phyloP scores from a whole-genome alignment of 805 yeast species.

The Blastobotrys americana region DNA sequence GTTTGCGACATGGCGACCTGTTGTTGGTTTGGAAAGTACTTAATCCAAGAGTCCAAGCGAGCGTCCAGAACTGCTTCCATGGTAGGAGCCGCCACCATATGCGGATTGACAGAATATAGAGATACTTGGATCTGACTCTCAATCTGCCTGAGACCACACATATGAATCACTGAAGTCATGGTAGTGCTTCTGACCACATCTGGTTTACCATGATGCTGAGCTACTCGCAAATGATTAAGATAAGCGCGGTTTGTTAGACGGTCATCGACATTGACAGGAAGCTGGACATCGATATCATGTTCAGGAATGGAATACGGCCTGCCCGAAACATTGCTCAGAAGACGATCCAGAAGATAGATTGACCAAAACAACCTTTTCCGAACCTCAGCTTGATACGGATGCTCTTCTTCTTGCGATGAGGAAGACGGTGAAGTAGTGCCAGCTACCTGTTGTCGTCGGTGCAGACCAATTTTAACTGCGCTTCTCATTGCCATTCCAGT shows the following conservation, averaged over 20 bases:
- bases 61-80: slow-evolving; percentile 2
- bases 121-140: slow-evolving; percentile 11
- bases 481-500: slow-evolving; percentile 13
- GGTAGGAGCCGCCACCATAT: not conserved
- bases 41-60: slow-evolving; percentile 10
- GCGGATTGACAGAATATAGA: slow-evolving; percentile 6
- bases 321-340: slow-evolving; percentile 3
- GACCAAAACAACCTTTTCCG: slow-evolving; percentile 7
- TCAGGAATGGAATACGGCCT: slow-evolving; percentile 12
- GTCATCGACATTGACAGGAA: slow-evolving; percentile 13
- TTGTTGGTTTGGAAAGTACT: slow-evolving; percentile 1
- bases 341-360: slow-evolving; percentile 9
- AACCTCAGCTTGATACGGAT: slow-evolving; percentile 6
- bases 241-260: slow-evolving; percentile 1
- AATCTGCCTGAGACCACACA: slow-evolving; percentile 12
- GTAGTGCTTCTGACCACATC: not conserved
- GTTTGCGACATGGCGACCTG: slow-evolving; percentile 2
- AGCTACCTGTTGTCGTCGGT: slow-evolving; percentile 7
- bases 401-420: slow-evolving; percentile 5
- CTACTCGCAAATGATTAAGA: slow-evolving; percentile 5
- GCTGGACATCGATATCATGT: slow-evolving; percentile 11
- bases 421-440: no score
- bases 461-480: slow-evolving; percentile 13
- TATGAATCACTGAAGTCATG: slow-evolving; percentile 9
- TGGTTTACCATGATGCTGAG: slow-evolving; percentile 1